These are phyloP conservation scores for Fusarium sp. DNA, from an alignment of 2,329 filamentous ascomycete genomes.

Conservation along the genomic window DNA sequence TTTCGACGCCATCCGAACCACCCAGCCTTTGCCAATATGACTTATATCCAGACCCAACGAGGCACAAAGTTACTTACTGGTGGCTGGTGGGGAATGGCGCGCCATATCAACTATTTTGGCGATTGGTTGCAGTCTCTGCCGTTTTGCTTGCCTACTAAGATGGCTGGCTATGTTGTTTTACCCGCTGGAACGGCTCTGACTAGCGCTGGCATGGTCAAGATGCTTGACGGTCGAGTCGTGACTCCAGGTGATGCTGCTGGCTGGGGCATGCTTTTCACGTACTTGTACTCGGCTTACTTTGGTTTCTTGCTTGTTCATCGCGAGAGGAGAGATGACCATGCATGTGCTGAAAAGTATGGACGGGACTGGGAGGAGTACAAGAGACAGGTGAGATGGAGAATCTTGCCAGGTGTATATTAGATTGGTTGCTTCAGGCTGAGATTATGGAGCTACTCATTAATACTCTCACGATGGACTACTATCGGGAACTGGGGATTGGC, in stretches of 20 bases:
- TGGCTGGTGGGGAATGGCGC: slow-evolving; percentile 90
- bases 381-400: slow-evolving; percentile 78
- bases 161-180: slow-evolving; percentile 80
- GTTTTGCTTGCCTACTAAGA: slow-evolving; percentile 83
- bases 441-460: no score
- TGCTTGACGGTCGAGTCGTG: slow-evolving; percentile 69
- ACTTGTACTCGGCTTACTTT: slow-evolving; percentile 93
- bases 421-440: not conserved
- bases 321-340: slow-evolving; percentile 84
- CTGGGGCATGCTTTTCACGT: slow-evolving; percentile 87
- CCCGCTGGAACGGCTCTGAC: slow-evolving; percentile 56
- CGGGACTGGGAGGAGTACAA: slow-evolving; percentile 90
- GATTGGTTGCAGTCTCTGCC: slow-evolving; percentile 93
- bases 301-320: slow-evolving; percentile 84
- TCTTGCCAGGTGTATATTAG: slow-evolving; percentile 75
- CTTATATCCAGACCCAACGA: slow-evolving; percentile 82
- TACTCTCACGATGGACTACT: no score
- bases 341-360: slow-evolving; percentile 88
- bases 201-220: slow-evolving; percentile 62
- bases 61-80: slow-evolving; percentile 82
- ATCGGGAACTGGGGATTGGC: no score
- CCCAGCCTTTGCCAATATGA: slow-evolving; percentile 77
- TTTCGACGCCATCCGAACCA: slow-evolving; percentile 88
- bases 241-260: slow-evolving; percentile 77
- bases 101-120: slow-evolving; percentile 94